Base-by-base conservation (phyloP, 2,329 filamentous ascomycete genomes). In the Neofusicoccum sp. region DNA sequence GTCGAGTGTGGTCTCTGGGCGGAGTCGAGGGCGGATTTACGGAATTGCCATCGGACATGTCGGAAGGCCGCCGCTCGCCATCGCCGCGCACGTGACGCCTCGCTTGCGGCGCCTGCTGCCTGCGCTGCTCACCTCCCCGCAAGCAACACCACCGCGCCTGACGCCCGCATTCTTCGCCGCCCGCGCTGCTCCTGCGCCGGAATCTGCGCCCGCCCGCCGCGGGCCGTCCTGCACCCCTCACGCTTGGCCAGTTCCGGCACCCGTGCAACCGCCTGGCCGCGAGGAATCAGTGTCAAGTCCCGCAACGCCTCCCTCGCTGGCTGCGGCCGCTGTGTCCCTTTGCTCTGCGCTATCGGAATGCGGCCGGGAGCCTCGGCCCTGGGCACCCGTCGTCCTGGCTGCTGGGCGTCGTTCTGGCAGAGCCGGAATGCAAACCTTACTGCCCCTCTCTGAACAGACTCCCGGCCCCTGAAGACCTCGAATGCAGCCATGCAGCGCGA, bases 21-120 rank as follows among this genome's bases (percentile, higher is more conserved):
- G 38, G 51, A 56, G 51, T 33, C 43, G 43, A 43, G 38, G 34
- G 51, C 51, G 38, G 51, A 56, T 36, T 33, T 56, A 56, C 51
- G 51, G 51, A 56, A 16, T 56, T 56, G 44, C 6, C 26, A 36
- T 56, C 51, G 51, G 51, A 56, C 43, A 43, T 56, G 51, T 56
- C 51, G 51, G 51, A 30, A 34, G 12, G 20, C 5, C 8, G 7
- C 16, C 30, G 6, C 26, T 4, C 24, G 26, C 45, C 20, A 20
- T 2, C 2, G 28, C 11, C 11, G n/a, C 12, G n/a, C 45, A 49
- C 45, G 45, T 49, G 45, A 49, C 30, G 20, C 20, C 20, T 20
- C 20, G 20, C 20, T 20, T 20, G 20, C 20, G 20, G 20, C 20
- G 20, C 20, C 20, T 20, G 20, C 20, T 20, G 20, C 2, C 20